phyloP scores from a whole-genome alignment of 805 yeast genomes.

The Candida arabinofermentans region DNA sequence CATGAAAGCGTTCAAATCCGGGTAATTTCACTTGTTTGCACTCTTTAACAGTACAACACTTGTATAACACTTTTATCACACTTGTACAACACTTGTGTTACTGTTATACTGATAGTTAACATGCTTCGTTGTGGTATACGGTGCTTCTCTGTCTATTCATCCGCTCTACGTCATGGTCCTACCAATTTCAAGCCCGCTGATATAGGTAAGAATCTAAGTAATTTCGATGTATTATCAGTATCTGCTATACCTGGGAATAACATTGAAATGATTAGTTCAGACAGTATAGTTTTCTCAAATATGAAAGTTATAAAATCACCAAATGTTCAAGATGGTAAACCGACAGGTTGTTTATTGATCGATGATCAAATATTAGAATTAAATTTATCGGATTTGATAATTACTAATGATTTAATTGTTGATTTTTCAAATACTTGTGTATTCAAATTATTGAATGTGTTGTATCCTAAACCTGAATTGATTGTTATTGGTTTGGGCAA shows the following conservation, averaged over 20 bases:
- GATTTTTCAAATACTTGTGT: slow-evolving; percentile 35
- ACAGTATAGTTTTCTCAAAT: slow-evolving; percentile 59
- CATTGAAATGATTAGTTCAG: slow-evolving; percentile 44
- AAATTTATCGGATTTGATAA: slow-evolving; percentile 33
- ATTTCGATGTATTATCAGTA: slow-evolving; percentile 42
- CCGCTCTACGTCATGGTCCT: slow-evolving; percentile 16
- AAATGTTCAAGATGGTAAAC: slow-evolving; percentile 29
- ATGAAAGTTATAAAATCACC: slow-evolving; percentile 45
- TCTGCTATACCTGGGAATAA: slow-evolving; percentile 44
- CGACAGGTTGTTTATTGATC: slow-evolving; percentile 45
- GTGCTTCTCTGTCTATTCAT: slow-evolving; percentile 5
- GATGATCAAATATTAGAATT: slow-evolving; percentile 62
- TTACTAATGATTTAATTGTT: slow-evolving; percentile 36
- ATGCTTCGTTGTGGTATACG: too few species aligned
- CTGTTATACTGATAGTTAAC: too few species aligned
- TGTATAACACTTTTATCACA: too few species aligned
- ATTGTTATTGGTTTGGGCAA: slow-evolving; percentile 69
- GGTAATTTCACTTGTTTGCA: too few species aligned
- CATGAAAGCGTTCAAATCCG: too few species aligned
- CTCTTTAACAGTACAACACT: too few species aligned
- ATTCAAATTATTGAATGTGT: slow-evolving; percentile 46
- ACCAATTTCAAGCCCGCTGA: slow-evolving; percentile 31
- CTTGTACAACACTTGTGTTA: too few species aligned
- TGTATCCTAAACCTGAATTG: slow-evolving; percentile 77
- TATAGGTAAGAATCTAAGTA: slow-evolving; percentile 35